Evolutionary conservation across 164 flowering plant species (phyloP).

Genomic region (Tetrastigma voinierianum): DNA sequence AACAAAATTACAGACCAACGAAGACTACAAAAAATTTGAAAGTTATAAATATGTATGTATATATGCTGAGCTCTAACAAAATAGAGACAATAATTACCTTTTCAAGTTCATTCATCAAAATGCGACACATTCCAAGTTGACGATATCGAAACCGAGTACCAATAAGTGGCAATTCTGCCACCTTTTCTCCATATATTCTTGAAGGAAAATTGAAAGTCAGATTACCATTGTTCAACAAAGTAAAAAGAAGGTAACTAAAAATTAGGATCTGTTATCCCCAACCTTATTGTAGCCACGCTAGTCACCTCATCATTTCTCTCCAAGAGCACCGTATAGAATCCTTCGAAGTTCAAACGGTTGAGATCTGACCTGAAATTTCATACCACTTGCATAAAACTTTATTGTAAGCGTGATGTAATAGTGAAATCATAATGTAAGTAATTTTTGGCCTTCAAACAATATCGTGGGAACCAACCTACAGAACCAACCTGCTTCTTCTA

Average conservation of each 20-base stretch:
- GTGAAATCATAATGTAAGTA: no score
- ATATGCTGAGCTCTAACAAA: no score
- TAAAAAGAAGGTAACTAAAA: neutral
- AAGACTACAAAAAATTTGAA: no score
- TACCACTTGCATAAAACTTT: constrained; percentile 1
- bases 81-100: constrained; percentile 35
- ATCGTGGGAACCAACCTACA: no score
- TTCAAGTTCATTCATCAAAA: constrained; percentile 73
- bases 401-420: no score
- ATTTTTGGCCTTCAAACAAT: no score
- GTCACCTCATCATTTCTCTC: constrained; percentile 72
- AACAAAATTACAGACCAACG: neutral
- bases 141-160: constrained; percentile 81
- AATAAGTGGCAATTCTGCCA: constrained; percentile 90
- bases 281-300: constrained; percentile 72
- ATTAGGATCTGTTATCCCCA: neutral
- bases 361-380: constrained; percentile 57
- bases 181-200: constrained; percentile 71
- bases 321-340: constrained; percentile 79
- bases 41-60: no score
- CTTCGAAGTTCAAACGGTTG: constrained; percentile 65
- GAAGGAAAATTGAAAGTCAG: constrained; percentile 9
- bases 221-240: neutral
- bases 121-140: constrained; percentile 82
- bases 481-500: no score